These are phyloP conservation scores for Thraustochytrium sp. DNA, from an alignment of 352 stramenopile species.

Conservation along the genomic window DNA sequence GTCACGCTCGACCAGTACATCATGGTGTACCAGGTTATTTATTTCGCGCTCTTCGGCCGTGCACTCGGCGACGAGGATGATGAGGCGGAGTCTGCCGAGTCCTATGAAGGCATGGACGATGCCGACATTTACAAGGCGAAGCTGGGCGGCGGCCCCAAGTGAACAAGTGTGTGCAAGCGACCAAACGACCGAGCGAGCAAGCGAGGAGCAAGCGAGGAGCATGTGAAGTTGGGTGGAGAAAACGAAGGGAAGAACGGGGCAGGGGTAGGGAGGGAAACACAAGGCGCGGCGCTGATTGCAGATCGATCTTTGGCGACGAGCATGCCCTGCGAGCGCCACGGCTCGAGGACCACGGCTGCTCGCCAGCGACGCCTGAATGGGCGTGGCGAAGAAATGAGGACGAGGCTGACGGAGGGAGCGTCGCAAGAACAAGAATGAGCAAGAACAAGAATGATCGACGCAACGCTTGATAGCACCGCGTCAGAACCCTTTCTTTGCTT, in stretches of 20 bases:
- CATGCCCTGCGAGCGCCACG: neutral
- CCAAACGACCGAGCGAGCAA: no score
- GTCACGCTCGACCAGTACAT: constrained; percentile 41
- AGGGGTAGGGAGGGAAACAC: neutral
- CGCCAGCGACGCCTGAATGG: no score
- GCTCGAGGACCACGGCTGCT: neutral
- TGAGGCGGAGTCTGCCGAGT: neutral
- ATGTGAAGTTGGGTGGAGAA: no score
- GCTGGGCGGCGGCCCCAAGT: neutral
- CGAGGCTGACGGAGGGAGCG: no score
- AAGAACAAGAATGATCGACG: neutral
- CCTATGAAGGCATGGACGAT: constrained; percentile 23
- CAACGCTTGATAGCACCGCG: neutral
- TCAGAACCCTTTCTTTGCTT: neutral
- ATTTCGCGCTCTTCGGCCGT: constrained; percentile 15
- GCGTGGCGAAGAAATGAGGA: no score
- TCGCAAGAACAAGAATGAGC: neutral
- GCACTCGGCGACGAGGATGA: neutral
- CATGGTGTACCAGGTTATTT: constrained; percentile 42
- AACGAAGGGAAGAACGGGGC: no score
- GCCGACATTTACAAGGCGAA: constrained; percentile 8
- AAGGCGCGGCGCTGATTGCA: neutral
- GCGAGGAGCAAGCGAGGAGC: no score
- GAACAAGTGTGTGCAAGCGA: neutral
- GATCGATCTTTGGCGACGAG: neutral